Base-by-base conservation (phyloP, 495 filamentous ascomycete genomes). In the Tuber microsphaerosporum region DNA sequence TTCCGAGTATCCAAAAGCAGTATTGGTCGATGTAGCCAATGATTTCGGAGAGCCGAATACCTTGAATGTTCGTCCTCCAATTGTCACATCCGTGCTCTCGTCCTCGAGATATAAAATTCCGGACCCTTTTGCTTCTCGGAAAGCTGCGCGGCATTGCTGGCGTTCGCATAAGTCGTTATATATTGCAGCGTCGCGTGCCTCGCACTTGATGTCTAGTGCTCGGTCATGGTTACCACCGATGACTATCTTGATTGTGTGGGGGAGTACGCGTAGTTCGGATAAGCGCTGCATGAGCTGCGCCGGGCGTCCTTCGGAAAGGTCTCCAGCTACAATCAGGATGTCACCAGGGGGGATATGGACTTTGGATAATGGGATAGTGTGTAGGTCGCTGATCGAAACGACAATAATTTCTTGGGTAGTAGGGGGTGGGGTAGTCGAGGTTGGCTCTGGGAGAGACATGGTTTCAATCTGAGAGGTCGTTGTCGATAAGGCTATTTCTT, bases 161-260 rank as follows among this genome's bases (percentile, higher is more conserved):
- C 51, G 56, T 71, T 81, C 65, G 7, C 48, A 51, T 65, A 80
- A 16, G 56, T 65, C 26, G 56, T 34, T 65, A 8, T 65, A 65
- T 65, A 34, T 34, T 2, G 56, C 56, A 14, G 56, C 56, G 5
- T 65, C 56, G 19, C 26, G 56, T 12, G 26, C 26, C 0, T 65
- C 56, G 4, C 56, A 65, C 7, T 73, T 84, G 69, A 85, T 80
- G 80, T 97, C 94, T 73, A 97, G 91, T 84, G 89, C 94, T 79
- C 88, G 88, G 80, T 97, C 94, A 83, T 97, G 93, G 83, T 97
- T 97, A 10, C 94, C 94, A 74, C 89, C 88, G 76, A 97, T 91
- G 48, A 93, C 87, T 71, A 97, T 88, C 84, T 97, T 97, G 80
- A 94, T 86, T 41, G 83, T 83, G 80, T 97, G 93, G 1, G 91